Evolutionary conservation across 495 filamentous ascomycete species (phyloP).

Genomic region (Hypoxylon intermedium): DNA sequence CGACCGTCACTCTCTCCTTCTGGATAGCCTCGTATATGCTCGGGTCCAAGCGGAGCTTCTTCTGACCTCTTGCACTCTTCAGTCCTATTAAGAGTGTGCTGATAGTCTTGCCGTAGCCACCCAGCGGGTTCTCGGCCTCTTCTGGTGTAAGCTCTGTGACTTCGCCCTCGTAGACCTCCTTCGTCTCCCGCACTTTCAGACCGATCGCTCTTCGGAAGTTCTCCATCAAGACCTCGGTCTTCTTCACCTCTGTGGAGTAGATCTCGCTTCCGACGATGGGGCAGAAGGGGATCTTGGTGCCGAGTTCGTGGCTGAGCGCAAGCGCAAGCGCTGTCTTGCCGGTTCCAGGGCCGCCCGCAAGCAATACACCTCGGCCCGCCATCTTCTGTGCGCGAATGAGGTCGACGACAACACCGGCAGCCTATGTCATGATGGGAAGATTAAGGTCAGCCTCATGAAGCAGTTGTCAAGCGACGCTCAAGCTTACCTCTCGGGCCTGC

Average conservation of each 20-base stretch:
- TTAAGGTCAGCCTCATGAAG: constrained; percentile 19
- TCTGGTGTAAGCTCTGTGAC: constrained; percentile 96
- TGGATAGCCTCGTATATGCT: constrained; percentile 99
- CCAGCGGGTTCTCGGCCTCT: constrained; percentile 96
- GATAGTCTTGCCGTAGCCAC: constrained; percentile 93
- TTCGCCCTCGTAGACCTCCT: constrained; percentile 97
- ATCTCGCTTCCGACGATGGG: constrained; percentile 97
- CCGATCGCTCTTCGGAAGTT: constrained; percentile 97
- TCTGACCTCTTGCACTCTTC: constrained; percentile 91
- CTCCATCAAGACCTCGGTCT: constrained; percentile 98
- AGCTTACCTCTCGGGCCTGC: constrained; percentile 78
- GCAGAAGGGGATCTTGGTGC: constrained; percentile 96
- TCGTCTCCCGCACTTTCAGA: constrained; percentile 93
- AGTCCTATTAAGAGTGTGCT: constrained; percentile 86
- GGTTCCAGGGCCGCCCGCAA: constrained; percentile 90
- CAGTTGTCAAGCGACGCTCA: neutral
- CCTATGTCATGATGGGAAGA: constrained; percentile 53
- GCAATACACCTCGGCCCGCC: constrained; percentile 89
- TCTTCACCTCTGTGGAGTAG: constrained; percentile 97
- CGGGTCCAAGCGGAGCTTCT: constrained; percentile 94
- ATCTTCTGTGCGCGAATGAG: constrained; percentile 95
- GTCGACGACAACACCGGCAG: constrained; percentile 93
- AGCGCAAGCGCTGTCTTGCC: constrained; percentile 96
- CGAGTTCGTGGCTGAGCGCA: constrained; percentile 92
- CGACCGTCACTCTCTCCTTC: constrained; percentile 93